phyloP scores from a whole-genome alignment of 2,329 filamentous ascomycete genomes.

The Fusarium brachygibbosum region DNA sequence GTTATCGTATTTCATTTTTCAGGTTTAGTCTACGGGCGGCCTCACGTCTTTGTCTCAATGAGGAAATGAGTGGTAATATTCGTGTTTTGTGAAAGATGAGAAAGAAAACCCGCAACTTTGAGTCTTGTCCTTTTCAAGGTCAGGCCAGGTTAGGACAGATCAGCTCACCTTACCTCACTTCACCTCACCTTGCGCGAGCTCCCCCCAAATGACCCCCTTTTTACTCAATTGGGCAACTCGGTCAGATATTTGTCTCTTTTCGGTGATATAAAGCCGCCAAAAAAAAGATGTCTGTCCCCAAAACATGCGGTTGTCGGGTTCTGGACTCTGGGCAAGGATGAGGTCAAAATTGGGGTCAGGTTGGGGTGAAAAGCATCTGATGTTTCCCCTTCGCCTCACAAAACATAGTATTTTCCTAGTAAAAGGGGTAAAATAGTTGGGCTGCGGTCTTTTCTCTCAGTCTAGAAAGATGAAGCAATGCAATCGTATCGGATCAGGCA shows the following conservation, averaged over 20 bases:
- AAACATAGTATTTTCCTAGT: background rate
- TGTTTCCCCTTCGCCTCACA: conserved; percentile 4
- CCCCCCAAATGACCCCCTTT: conserved; percentile 4
- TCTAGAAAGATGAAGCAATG: conserved; percentile 12
- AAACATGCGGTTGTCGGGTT: conserved; percentile 36
- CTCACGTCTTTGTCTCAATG: conserved; percentile 17
- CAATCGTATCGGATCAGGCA: conserved; percentile 23
- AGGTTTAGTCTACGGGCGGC: conserved; percentile 19
- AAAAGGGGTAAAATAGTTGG: conserved; percentile 3
- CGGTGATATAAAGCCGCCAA: conserved; percentile 30
- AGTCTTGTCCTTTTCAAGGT: conserved; percentile 1
- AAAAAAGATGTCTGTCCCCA: background rate
- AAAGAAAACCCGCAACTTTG: background rate
- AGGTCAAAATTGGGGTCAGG: background rate
- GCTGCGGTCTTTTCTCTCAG: background rate
- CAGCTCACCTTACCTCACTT: conserved; percentile 33
- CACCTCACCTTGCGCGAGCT: conserved; percentile 20
- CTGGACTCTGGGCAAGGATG: conserved; percentile 30
- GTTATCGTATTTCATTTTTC: background rate
- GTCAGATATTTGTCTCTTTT: conserved; percentile 24
- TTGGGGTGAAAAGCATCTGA: conserved; percentile 21
- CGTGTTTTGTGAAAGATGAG: background rate
- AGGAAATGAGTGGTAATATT: conserved; percentile 7
- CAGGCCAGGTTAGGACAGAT: conserved; percentile 6
- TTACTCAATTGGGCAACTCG: conserved; percentile 25